These are phyloP conservation scores for Mortierella polycephala DNA, from an alignment of 371 early-diverging fungal species.

Conservation along the genomic window DNA sequence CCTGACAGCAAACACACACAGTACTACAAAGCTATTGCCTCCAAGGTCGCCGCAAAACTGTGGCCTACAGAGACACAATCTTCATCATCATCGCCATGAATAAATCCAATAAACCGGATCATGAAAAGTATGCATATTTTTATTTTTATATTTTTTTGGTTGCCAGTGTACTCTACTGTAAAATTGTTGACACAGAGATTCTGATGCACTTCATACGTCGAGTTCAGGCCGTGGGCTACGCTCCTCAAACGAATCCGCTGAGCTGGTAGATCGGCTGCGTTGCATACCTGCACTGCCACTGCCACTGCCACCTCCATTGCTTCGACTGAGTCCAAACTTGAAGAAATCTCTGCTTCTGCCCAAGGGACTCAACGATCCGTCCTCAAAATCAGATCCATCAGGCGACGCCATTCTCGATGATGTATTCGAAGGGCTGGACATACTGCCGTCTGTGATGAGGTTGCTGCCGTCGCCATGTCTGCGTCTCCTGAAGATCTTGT, in stretches of 20 bases:
- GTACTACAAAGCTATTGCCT: slow-evolving; percentile 73
- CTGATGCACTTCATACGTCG: slow-evolving; percentile 1
- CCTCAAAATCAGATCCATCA: slow-evolving; percentile 44
- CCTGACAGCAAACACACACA: slow-evolving; percentile 72
- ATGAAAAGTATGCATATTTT: background rate
- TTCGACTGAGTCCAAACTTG: slow-evolving; percentile 23
- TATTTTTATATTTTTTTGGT: background rate
- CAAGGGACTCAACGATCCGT: slow-evolving; percentile 25
- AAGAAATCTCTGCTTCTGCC: slow-evolving; percentile 36
- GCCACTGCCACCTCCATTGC: slow-evolving; percentile 17
- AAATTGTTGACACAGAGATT: background rate
- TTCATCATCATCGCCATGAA: slow-evolving; percentile 4
- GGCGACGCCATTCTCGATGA: slow-evolving; percentile 48
- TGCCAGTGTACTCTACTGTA: background rate
- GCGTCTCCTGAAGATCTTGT: slow-evolving; percentile 55
- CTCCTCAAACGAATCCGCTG: slow-evolving; percentile 30
- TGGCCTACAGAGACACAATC: slow-evolving; percentile 23
- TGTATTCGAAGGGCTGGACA: slow-evolving; percentile 28
- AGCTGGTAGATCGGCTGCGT: slow-evolving; percentile 43
- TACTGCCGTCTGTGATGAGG: slow-evolving; percentile 30
- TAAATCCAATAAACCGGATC: background rate
- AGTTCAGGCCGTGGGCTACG: slow-evolving; percentile 27
- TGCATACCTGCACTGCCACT: slow-evolving; percentile 16
- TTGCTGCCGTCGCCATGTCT: slow-evolving; percentile 24
- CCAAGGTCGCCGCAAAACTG: slow-evolving; percentile 61